These are phyloP conservation scores for Incumbomyces lentus DNA, from an alignment of 2,329 filamentous ascomycete genomes.

Conservation along the genomic window DNA sequence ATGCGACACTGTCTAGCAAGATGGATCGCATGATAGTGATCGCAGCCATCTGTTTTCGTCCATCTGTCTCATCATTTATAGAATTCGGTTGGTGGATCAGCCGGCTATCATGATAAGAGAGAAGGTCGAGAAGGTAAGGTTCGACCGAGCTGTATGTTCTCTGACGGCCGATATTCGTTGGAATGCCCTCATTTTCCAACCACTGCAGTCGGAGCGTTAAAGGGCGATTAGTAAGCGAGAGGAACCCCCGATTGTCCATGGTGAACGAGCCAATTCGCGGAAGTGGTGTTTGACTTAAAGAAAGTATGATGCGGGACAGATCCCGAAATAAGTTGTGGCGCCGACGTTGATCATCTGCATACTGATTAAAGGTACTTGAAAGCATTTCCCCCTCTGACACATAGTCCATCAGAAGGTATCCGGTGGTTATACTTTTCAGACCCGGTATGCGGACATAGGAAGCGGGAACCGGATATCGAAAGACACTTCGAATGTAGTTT, in stretches of 20 bases:
- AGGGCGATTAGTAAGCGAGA: slow-evolving; percentile 21
- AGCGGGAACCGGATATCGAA: neutral
- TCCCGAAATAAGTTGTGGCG: slow-evolving; percentile 19
- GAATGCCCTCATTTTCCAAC: slow-evolving; percentile 22
- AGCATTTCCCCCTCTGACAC: slow-evolving; percentile 18
- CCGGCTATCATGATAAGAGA: slow-evolving; percentile 22
- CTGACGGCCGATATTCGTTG: slow-evolving; percentile 17
- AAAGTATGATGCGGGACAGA: slow-evolving; percentile 21
- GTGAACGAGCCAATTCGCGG: slow-evolving; percentile 20
- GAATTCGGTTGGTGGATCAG: slow-evolving; percentile 23
- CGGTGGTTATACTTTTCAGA: neutral
- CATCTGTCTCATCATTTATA: slow-evolving; percentile 9
- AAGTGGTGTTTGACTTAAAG: slow-evolving; percentile 15
- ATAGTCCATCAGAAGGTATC: slow-evolving; percentile 15
- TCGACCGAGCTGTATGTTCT: slow-evolving; percentile 21
- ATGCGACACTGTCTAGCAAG: slow-evolving; percentile 21
- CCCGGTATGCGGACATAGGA: no score
- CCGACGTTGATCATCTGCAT: slow-evolving; percentile 8
- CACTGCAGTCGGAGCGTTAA: slow-evolving; percentile 20
- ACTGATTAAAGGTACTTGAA: slow-evolving; percentile 6
- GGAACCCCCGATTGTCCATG: slow-evolving; percentile 18
- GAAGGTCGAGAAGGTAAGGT: slow-evolving; percentile 21
- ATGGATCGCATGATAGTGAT: slow-evolving; percentile 24
- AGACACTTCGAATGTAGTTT: slow-evolving; percentile 2
- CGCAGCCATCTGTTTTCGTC: slow-evolving; percentile 16